Evolutionary conservation across 176 grass and related monocot genomes (phyloP).

Genomic region (Avena eriantha): DNA sequence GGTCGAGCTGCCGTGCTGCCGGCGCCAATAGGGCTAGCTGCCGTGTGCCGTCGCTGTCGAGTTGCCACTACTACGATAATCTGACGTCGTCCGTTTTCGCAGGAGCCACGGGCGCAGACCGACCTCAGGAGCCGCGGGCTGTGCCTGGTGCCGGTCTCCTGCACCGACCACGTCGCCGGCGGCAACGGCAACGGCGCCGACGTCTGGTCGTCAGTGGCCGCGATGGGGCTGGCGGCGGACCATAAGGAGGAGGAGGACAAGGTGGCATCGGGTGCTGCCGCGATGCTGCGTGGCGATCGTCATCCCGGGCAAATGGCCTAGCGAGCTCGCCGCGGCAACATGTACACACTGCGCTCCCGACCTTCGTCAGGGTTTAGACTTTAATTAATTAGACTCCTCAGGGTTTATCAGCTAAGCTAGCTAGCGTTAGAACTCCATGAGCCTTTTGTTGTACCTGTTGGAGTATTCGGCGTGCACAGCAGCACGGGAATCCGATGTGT

Average conservation of each 20-base stretch:
- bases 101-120: neutral
- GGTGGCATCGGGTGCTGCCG: neutral
- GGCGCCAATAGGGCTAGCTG: neutral
- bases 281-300: neutral
- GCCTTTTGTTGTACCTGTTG: conserved; percentile 21
- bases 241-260: conserved; percentile 24
- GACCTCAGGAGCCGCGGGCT: conserved; percentile 84
- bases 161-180: conserved; percentile 77
- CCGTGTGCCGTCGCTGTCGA: conserved; percentile 3
- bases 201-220: conserved; percentile 73
- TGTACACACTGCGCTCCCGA: neutral
- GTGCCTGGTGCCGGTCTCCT: conserved; percentile 80
- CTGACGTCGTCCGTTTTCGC: neutral
- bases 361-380: conserved; percentile 26
- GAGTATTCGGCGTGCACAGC: neutral
- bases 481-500: neutral
- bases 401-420: conserved; percentile 18
- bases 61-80: neutral
- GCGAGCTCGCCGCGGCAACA: neutral
- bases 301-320: conserved; percentile 4
- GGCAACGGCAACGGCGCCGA: conserved; percentile 62
- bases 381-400: neutral
- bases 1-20: neutral
- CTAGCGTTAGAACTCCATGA: conserved; percentile 9
- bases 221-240: conserved; percentile 22